Base-by-base conservation (phyloP, 345 rosid species). In the Aquilaria yunnanensis region DNA sequence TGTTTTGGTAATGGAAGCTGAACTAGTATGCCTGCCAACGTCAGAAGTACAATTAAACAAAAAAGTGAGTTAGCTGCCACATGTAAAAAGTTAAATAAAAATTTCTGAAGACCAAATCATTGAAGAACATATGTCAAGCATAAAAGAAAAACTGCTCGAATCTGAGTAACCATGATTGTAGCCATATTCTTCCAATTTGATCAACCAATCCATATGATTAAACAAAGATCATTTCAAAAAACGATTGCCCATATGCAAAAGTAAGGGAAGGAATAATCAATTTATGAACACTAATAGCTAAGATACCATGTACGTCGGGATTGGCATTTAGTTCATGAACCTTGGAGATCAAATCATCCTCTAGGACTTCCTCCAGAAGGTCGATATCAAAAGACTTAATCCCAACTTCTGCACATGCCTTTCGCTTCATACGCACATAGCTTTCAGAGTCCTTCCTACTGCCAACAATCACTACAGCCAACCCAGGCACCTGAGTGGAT, bases 321-420 rank as follows among this genome's bases (percentile, higher is more conserved):
- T 84, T 84, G 57, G 79, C 80, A 67, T 93, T 90, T 7, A 89
- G 76, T 76, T 87, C 86, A 33, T 93, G 87, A 76, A 93, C 92
- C 77, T 86, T 93, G 87, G 70, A 55, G 65, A 93, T 86, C 62
- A 93, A 74, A 54, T 87, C 97, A 53, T 74, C 71, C 72, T 87
- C 86, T 23, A 81, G 76, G 23, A 81, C 86, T 56, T 89, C 90
- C 77, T 89, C 98, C 0, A 94, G 92, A 60, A 89, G 78, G 62
- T 88, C 86, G 13, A 86, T 66, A 72, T 81, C 90, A 58, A 87
- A 72, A 37, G 97, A 93, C 72, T 79, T 84, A 32, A 87, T 85
- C 61, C 98, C 98, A 64, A 87, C 97, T 83, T 93, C 97, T 29
- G 88, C 87, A 70, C 97, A 93, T 0, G 94, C 90, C 69, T 87